Conservation (phyloP, 78 protist species). For the Dictyostelium citrinum region DNA sequence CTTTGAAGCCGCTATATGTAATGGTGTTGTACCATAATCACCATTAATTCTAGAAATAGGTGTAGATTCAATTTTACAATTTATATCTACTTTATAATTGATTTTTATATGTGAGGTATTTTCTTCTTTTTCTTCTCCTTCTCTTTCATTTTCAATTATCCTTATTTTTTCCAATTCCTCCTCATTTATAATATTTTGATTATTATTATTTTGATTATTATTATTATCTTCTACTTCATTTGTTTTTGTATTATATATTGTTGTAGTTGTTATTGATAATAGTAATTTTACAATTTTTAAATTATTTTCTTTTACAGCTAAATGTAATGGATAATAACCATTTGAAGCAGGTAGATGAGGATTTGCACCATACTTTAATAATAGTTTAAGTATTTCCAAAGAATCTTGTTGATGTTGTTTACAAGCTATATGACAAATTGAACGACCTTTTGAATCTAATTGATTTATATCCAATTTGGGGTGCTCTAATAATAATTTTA, state of each 20-base stretch:
- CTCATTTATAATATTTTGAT: background rate
- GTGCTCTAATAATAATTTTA: background rate
- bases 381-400: constrained; percentile 9
- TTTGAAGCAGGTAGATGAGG: background rate
- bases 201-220: background rate
- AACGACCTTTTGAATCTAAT: constrained; percentile 46
- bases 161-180: background rate
- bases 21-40: constrained; percentile 14
- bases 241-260: background rate
- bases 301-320: constrained; percentile 61
- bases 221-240: background rate
- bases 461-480: background rate
- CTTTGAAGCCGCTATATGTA: constrained; percentile 33
- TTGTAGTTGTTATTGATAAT: background rate
- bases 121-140: background rate
- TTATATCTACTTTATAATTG: constrained; percentile 14
- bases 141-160: no score
- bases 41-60: background rate
- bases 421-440: constrained; percentile 44
- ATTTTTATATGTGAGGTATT: background rate
- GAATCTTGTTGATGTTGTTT: constrained; percentile 56
- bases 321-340: constrained; percentile 59
- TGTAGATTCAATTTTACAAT: constrained; percentile 49
- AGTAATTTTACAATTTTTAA: background rate
- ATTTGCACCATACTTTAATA: constrained; percentile 38